A percentile compares a stretch with the other conserved stretches of the same genome.
phyloP scores from a whole-genome alignment of 495 filamentous ascomycete genomes.

The Sordaria brevicollis region DNA sequence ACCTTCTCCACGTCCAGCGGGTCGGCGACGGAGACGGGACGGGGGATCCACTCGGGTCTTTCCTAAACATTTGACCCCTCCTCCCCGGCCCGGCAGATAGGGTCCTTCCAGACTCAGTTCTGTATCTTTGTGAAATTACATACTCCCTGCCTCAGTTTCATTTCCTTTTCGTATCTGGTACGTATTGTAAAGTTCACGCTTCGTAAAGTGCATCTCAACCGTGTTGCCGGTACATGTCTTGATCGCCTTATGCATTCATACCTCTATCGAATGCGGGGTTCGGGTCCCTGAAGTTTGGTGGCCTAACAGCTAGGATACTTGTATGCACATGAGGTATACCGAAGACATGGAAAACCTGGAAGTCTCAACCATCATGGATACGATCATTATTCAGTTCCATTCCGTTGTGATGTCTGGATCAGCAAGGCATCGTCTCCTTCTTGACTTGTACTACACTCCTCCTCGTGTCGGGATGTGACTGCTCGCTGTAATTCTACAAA shows the following conservation, averaged over 20 bases:
- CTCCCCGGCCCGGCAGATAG: no score
- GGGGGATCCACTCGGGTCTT: background rate
- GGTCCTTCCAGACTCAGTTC: background rate
- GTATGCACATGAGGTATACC: background rate
- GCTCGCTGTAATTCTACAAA: background rate
- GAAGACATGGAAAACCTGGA: no score
- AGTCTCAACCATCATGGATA: no score
- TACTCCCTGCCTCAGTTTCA: no score
- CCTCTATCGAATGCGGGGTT: background rate
- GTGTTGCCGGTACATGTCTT: no score
- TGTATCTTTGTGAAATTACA: background rate
- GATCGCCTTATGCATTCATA: no score
- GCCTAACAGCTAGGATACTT: background rate
- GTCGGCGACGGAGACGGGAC: background rate
- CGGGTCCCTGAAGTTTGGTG: background rate
- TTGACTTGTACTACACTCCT: no score
- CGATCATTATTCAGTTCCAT: no score
- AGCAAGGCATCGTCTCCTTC: background rate
- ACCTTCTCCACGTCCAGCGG: background rate
- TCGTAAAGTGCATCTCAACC: no score
- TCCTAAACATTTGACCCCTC: background rate
- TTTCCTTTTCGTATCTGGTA: no score
- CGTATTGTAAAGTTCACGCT: no score
- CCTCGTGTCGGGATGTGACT: background rate
- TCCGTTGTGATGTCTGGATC: background rate